Evolutionary conservation across 2,329 filamentous ascomycete species (phyloP), one percentile per base, ranked within the genome.

Genomic region (Xylaria digitata): DNA sequence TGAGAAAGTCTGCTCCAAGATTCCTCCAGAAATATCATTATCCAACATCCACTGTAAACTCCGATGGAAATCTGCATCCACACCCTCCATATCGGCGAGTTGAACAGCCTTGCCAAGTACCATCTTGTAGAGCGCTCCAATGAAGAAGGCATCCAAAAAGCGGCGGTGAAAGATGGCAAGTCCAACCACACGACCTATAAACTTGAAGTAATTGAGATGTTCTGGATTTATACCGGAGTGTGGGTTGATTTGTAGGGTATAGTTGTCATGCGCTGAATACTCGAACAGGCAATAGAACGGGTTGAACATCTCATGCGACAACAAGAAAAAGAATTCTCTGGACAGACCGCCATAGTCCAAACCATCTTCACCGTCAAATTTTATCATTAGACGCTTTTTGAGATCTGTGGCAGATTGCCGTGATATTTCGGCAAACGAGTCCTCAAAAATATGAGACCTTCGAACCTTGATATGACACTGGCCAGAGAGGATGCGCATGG

Each of bases 231-330:
- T 98, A 71, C 96, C 96, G 21, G 96, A 99, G 81, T 99, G 96
- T 52, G 96, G 96, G 83, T 99, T 99, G 84, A 99, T 99, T 82
- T 99, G 96, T 62, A 99, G 91, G 34, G 96, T 99, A 83, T 99
- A 99, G 83, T 99, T 99, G 88, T 99, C 96, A 84, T 99, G 96
- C 45, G 96, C 96, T 30, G 96, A 98, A 81, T 99, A 99, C 82
- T 99, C 96, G 84, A 99, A 99, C 61, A 99, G 86, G 80, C 96
- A 99, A 84, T 99, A 99, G 83, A 99, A 99, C 37, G 96, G 96
- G 80, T 99, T 99, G 84, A 99, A 99, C 96, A 99, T 99, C 84
- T 99, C 96, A 82, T 99, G 96, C 17, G 95, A 98, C 62, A 99
- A 88, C 46, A 99, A 85, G 89, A 99, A 99, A 86, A 99, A 99